phyloP scores from a whole-genome alignment of 352 stramenopile species.

The Pythium graminicola region DNA sequence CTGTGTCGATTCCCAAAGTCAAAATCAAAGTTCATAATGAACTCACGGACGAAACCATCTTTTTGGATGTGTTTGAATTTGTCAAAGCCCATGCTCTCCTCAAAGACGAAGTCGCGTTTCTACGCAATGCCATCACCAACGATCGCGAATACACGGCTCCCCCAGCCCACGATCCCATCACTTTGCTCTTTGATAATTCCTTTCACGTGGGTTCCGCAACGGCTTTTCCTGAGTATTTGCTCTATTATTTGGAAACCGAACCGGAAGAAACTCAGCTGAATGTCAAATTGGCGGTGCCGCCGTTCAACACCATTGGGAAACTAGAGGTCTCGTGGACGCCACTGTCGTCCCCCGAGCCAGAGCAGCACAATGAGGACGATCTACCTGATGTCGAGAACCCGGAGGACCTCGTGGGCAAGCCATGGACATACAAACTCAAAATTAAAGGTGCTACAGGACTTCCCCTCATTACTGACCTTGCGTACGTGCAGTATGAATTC shows the following conservation, averaged over 20 bases:
- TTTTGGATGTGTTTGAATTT: conserved; percentile 93
- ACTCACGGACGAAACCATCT: conserved; percentile 84
- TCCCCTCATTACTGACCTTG: conserved; percentile 84
- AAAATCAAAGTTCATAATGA: conserved; percentile 90
- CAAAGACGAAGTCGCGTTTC: conserved; percentile 84
- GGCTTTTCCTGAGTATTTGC: conserved; percentile 89
- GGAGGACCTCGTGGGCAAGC: conserved; percentile 77
- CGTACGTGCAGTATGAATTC: conserved; percentile 93
- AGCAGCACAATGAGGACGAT: conserved; percentile 61
- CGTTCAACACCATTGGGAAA: conserved; percentile 92
- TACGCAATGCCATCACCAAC: conserved; percentile 89
- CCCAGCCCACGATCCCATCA: conserved; percentile 84
- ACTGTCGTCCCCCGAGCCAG: conserved; percentile 63
- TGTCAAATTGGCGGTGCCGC: conserved; percentile 87
- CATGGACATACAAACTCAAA: conserved; percentile 87
- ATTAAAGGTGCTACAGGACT: conserved; percentile 81
- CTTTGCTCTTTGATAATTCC: conserved; percentile 90
- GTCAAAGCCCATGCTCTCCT: conserved; percentile 79
- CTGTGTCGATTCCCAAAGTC: conserved; percentile 60
- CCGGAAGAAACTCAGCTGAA: conserved; percentile 84
- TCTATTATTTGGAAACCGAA: conserved; percentile 91
- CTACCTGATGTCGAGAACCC: conserved; percentile 68
- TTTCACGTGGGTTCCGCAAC: conserved; percentile 89
- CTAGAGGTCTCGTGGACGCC: conserved; percentile 88
- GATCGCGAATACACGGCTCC: conserved; percentile 83